A percentile compares a stretch with the other conserved stretches of the same genome.
Conservation (phyloP, 202 grass and related monocot genomes). For the Alloteropsis angusta region DNA sequence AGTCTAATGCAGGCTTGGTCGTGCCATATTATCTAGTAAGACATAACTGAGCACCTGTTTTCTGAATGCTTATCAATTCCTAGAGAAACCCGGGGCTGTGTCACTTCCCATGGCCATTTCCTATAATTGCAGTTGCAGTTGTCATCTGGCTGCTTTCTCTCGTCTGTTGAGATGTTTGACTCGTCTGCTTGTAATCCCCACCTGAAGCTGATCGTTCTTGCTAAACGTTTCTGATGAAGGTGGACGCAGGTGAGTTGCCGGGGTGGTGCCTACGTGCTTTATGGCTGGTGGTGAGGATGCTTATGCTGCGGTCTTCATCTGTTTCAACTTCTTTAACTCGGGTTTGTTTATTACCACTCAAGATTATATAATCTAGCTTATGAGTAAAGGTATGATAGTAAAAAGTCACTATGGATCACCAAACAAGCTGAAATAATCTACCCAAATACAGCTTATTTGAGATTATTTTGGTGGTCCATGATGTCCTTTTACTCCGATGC, state of each 20-base stretch:
- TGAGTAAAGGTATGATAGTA: too few species aligned
- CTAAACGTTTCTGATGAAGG: not conserved
- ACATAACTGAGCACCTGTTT: not conserved
- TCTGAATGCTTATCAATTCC: not conserved
- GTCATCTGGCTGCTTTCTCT: not conserved
- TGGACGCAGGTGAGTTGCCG: not conserved
- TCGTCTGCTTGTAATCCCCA: not conserved
- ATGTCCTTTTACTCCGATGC: too few species aligned
- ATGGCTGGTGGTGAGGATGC: not conserved
- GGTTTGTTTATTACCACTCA: too few species aligned
- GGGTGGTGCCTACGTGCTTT: not conserved
- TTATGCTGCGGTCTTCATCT: not conserved
- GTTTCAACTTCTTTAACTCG: not conserved
- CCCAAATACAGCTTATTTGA: too few species aligned
- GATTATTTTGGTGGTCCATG: too few species aligned
- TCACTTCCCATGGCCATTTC: not conserved
- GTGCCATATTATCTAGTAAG: not conserved
- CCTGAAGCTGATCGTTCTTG: not conserved
- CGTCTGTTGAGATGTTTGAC: not conserved
- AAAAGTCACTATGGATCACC: too few species aligned
- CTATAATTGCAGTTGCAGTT: not conserved
- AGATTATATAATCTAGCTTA: too few species aligned
- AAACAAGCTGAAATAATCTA: too few species aligned
- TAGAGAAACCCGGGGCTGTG: not conserved
- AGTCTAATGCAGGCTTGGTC: not conserved